phyloP scores from a whole-genome alignment of 1,284 basidiomycete species.

The Trametes polyzona region DNA sequence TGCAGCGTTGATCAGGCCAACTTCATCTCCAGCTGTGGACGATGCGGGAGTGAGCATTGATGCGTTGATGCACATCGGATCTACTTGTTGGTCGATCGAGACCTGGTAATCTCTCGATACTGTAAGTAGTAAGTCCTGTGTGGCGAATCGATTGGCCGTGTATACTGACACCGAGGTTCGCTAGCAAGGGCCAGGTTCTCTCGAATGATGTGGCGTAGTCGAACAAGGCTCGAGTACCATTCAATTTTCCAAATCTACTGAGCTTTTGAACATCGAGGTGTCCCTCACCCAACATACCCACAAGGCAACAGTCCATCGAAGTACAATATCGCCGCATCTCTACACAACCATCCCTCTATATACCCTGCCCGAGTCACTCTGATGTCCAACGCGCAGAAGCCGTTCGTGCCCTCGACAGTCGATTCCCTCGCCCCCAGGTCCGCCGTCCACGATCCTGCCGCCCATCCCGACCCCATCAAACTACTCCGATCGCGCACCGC shows the following conservation, averaged over 20 bases:
- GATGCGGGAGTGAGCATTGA: not conserved
- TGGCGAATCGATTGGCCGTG: too few species aligned
- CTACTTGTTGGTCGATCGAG: too few species aligned
- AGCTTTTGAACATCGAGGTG: not conserved
- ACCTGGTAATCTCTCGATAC: not conserved
- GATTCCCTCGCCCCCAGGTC: not conserved
- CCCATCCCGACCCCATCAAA: slow-evolving; percentile 15
- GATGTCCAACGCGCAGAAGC: not conserved
- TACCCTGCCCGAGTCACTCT: not conserved
- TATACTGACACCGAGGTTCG: too few species aligned
- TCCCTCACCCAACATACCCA: not conserved
- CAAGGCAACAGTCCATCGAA: not conserved
- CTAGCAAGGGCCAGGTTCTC: not conserved
- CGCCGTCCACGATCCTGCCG: not conserved
- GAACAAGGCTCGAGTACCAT: not conserved
- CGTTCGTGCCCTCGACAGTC: not conserved
- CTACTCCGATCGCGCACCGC: slow-evolving; percentile 19
- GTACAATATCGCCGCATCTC: not conserved
- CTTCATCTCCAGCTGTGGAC: not conserved
- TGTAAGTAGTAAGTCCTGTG: too few species aligned
- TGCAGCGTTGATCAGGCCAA: not conserved
- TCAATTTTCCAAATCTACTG: too few species aligned
- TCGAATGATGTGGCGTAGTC: not conserved
- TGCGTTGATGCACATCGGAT: not conserved
- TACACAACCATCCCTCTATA: not conserved